phyloP scores from a whole-genome alignment of 306 rosid species.

The Macrotyloma uniflorum region DNA sequence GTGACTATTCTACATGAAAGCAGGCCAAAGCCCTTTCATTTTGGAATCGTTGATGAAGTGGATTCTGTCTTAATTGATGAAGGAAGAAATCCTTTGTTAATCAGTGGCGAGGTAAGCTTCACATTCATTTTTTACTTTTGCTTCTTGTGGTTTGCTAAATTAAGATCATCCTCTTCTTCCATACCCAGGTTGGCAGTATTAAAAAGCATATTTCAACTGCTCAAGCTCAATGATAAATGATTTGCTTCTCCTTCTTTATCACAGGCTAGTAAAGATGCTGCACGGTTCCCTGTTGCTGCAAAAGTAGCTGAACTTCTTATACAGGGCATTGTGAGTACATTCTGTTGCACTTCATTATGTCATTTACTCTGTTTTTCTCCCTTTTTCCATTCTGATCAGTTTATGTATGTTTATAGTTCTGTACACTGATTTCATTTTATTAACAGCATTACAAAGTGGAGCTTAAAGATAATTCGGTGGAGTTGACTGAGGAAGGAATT shows the following conservation, averaged over 20 bases:
- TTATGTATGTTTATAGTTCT: constrained; percentile 26
- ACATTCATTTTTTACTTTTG: constrained; percentile 6
- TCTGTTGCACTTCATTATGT: constrained; percentile 32
- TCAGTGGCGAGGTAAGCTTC: constrained; percentile 85
- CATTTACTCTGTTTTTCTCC: constrained; percentile 30
- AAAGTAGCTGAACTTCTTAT: constrained; percentile 92
- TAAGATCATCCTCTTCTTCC: constrained; percentile 7
- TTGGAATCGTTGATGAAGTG: constrained; percentile 97
- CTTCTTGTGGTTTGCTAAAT: neutral
- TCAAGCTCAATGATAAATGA: constrained; percentile 6
- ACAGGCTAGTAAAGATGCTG: constrained; percentile 94
- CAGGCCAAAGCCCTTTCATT: constrained; percentile 98
- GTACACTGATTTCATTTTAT: constrained; percentile 34
- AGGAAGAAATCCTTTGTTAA: constrained; percentile 96
- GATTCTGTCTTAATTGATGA: constrained; percentile 96
- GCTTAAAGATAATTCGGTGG: constrained; percentile 91
- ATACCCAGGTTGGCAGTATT: constrained; percentile 31
- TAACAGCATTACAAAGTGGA: constrained; percentile 88
- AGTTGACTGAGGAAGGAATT: constrained; percentile 97
- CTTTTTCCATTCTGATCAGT: constrained; percentile 22
- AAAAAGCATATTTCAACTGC: constrained; percentile 29
- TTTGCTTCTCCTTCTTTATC: constrained; percentile 46
- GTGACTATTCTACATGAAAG: constrained; percentile 37
- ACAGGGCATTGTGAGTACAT: constrained; percentile 68
- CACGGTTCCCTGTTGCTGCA: constrained; percentile 95